Percentiles rank a stretch among this genome's conserved stretches.
phyloP scores from a whole-genome alignment of 352 stramenopile genomes.

The Globisporangium nodosum region DNA sequence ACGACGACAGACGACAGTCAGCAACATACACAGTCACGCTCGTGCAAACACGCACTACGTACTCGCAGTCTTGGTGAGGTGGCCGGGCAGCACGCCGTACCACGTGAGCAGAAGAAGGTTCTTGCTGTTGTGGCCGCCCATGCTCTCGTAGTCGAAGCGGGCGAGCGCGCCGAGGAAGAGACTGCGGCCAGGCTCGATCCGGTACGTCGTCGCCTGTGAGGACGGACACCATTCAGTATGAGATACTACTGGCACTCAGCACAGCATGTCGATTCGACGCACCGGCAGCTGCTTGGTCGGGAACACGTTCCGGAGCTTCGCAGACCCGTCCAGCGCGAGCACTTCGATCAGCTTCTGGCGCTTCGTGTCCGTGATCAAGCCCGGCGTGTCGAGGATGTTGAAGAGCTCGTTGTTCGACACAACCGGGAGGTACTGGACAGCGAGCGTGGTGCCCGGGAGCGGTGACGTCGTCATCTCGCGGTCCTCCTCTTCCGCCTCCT shows the following conservation, averaged over 20 bases:
- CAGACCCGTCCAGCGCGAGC: slow-evolving; percentile 54
- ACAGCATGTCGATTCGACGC: slow-evolving; percentile 1
- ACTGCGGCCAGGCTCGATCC: slow-evolving; percentile 55
- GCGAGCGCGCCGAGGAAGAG: slow-evolving; percentile 74
- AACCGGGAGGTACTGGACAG: slow-evolving; percentile 71
- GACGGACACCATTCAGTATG: neutral
- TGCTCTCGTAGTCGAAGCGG: slow-evolving; percentile 71
- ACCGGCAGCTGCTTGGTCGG: slow-evolving; percentile 71
- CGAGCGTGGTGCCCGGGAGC: slow-evolving; percentile 88
- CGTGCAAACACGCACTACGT: slow-evolving; percentile 12
- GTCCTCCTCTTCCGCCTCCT: slow-evolving; percentile 58
- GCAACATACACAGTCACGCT: no score
- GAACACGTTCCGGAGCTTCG: slow-evolving; percentile 73
- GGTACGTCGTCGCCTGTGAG: slow-evolving; percentile 58
- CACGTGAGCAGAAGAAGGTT: slow-evolving; percentile 72
- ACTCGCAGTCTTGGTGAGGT: slow-evolving; percentile 78
- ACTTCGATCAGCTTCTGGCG: slow-evolving; percentile 77
- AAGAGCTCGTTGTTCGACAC: slow-evolving; percentile 78
- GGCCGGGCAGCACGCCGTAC: slow-evolving; percentile 80
- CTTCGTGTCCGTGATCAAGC: slow-evolving; percentile 72
- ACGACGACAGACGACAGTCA: neutral
- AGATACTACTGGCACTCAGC: no score
- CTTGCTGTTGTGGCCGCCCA: slow-evolving; percentile 31
- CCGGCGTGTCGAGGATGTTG: slow-evolving; percentile 78
- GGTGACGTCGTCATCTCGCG: slow-evolving; percentile 85